Conservation (phyloP, 441 rosid species). For the Daphne laureola region DNA sequence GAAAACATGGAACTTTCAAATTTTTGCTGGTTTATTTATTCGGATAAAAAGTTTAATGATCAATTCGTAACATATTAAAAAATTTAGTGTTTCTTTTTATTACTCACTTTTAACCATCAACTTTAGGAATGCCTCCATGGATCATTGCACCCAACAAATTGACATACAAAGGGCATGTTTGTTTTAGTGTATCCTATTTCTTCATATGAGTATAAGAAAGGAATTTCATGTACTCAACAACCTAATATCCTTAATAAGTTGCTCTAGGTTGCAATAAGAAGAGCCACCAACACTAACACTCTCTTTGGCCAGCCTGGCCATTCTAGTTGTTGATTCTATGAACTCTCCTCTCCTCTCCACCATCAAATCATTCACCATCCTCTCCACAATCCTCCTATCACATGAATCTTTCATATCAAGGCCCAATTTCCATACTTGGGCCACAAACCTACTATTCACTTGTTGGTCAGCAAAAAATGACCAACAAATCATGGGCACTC, state of each 20-base stretch:
- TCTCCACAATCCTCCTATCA: conserved; percentile 21
- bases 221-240: too few relatives aligned
- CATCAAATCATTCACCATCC: conserved; percentile 34
- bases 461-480: conserved; percentile 26
- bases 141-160: too few relatives aligned
- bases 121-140: too few relatives aligned
- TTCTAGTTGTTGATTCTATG: conserved; percentile 13
- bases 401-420: conserved; percentile 29
- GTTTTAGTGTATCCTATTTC: too few relatives aligned
- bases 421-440: conserved; percentile 32
- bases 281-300: conserved; percentile 22
- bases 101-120: too few relatives aligned
- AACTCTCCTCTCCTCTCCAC: conserved; percentile 22
- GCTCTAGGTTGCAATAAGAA: conserved; percentile 21
- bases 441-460: conserved; percentile 27
- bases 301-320: conserved; percentile 13
- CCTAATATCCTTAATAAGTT: conserved; percentile 21
- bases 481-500: conserved; percentile 32
- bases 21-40: too few relatives aligned
- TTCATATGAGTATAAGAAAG: too few relatives aligned
- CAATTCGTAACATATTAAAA: too few relatives aligned
- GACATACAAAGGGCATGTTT: too few relatives aligned
- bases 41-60: too few relatives aligned
- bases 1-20: too few relatives aligned
- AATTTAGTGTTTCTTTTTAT: too few relatives aligned